Base-by-base conservation (phyloP, 345 rosid genomes). In the Rhodomyrtus tomentosa region DNA sequence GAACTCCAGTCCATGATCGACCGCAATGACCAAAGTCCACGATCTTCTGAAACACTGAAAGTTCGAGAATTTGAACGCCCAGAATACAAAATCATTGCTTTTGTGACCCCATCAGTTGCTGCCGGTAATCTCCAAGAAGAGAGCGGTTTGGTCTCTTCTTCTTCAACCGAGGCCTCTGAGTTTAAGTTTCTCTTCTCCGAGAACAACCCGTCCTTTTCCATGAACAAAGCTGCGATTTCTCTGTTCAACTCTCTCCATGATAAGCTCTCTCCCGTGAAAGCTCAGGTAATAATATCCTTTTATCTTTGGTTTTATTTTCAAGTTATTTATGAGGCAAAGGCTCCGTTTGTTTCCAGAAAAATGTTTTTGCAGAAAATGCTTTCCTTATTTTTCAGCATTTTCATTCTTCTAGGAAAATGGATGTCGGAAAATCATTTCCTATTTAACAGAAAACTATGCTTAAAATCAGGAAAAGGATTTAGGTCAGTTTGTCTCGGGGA, bases 171-270 rank as follows among this genome's bases (percentile, higher is more conserved):
- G 82, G 80, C 80, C 59, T 49, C 87, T 3, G 88, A 83, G 55
- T 88, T 92, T 76, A 89, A 85, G 4, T 94, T 91, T 86, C 87
- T 93, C 29, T 85, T 85, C 88, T 88, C 93, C 59, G 38, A 85
- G 59, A 55, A 74, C 45, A 83, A 29, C 32, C 82, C 91, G 4
- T 80, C 90, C n/a, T n/a, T 88, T 90, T 87, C 87, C 88, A 49
- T 96, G 32, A 88, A 87, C 79, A 58, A 81, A 52, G 82, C 87
- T 68, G 93, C 96, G 45, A 82, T 88, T 6, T 1, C 85, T 58
- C 94, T 89, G 36, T 96, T 95, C 80, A 5, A 3, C 29, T 54
- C 87, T 85, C 53, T 84, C 10, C 42, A 24, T 14, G 40, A 49
- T 25, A 74, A 86, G 40, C 95, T 95, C 81, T 20, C 59, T 49